Evolutionary conservation across 2,329 filamentous ascomycete species (phyloP).

Genomic region (Dryadomyces sulphureus): DNA sequence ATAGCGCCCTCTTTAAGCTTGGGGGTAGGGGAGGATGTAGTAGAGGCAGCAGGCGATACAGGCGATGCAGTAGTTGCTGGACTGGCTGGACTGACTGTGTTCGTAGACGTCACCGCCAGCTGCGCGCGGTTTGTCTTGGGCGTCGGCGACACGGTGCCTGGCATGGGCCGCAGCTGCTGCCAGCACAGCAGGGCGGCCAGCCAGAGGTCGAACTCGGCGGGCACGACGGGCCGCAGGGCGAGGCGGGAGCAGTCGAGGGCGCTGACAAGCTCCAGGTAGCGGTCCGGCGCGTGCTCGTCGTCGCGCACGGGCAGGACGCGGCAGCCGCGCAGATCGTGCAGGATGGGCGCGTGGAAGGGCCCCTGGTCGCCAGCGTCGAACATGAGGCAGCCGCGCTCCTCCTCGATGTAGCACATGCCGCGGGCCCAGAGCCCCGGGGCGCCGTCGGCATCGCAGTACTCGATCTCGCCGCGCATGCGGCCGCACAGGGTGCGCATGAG

Average conservation of each 20-base stretch:
- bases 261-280: constrained; percentile 39
- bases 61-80: too few species aligned
- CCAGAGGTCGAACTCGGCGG: constrained; percentile 63
- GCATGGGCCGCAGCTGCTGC: constrained; percentile 52
- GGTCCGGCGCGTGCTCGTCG: constrained; percentile 26
- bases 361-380: constrained; percentile 56
- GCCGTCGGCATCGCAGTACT: constrained; percentile 49
- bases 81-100: too few species aligned
- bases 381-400: constrained; percentile 59
- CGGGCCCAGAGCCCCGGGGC: constrained; percentile 47
- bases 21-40: constrained; percentile 25
- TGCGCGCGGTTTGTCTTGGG: constrained; percentile 22
- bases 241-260: constrained; percentile 43
- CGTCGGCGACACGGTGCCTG: constrained; percentile 18
- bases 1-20: constrained; percentile 56
- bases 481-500: constrained; percentile 68
- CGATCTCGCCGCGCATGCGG: constrained; percentile 64
- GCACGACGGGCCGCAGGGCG: constrained; percentile 46
- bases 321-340: constrained; percentile 64
- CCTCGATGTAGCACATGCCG: constrained; percentile 66
- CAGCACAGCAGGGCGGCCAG: constrained; percentile 68
- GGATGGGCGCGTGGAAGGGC: constrained; percentile 48
- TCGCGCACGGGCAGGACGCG: constrained; percentile 44
- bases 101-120: too few species aligned
- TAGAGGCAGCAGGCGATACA: too few species aligned